Conservation (phyloP, 1,139 yeast species). For the Candida sanyaensis region DNA sequence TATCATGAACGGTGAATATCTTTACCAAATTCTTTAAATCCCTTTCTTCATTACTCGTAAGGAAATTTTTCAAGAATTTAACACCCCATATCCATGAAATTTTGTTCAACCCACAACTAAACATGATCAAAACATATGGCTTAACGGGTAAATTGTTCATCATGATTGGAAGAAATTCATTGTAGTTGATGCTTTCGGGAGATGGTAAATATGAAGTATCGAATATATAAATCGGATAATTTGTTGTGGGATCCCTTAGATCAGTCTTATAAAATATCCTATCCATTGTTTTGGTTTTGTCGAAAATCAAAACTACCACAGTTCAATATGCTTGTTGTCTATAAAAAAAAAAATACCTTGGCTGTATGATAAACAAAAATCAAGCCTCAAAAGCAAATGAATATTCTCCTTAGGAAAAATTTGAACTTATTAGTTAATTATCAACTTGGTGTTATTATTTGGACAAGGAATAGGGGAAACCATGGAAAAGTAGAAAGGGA, state of each 20-base stretch:
- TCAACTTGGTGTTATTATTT: no score
- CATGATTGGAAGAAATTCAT: constrained; percentile 41
- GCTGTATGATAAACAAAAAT: no score
- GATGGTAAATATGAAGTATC: constrained; percentile 76
- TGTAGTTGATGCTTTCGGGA: constrained; percentile 47
- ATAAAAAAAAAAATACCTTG: no score
- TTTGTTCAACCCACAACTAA: constrained; percentile 75
- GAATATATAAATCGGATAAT: constrained; percentile 67
- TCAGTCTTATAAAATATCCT: constrained; percentile 61
- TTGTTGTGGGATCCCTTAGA: constrained; percentile 59
- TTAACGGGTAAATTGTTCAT: constrained; percentile 50
- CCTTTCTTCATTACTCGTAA: constrained; percentile 45
- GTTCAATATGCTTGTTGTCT: neutral
- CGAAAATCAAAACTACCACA: neutral
- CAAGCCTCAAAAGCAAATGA: no score
- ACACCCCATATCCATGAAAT: constrained; percentile 79
- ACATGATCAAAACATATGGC: constrained; percentile 67
- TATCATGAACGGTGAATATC: constrained; percentile 84
- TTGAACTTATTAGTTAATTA: no score
- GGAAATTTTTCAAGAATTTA: constrained; percentile 68
- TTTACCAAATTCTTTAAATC: constrained; percentile 52
- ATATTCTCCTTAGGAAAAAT: no score
- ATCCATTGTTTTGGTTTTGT: constrained; percentile 30
- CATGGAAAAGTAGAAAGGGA: neutral
- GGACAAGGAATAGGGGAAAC: neutral